Evolutionary conservation across 2,329 filamentous ascomycete genomes (phyloP).

Genomic region (Lithohypha guttulata): DNA sequence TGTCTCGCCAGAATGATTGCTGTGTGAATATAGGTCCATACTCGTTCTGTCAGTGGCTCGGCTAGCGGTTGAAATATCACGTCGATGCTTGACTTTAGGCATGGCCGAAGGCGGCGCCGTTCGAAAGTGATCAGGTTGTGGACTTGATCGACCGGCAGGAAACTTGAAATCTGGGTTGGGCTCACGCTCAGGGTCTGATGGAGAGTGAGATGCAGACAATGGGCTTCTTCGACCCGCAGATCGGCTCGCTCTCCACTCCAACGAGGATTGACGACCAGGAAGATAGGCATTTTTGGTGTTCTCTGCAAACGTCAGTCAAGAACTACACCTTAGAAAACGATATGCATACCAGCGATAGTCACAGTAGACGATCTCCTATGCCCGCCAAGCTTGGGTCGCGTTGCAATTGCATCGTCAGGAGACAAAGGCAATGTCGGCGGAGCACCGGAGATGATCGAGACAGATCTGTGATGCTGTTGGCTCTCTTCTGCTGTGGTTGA

Average conservation of each 20-base stretch:
- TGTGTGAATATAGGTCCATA: constrained; percentile 86
- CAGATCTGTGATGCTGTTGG: constrained; percentile 61
- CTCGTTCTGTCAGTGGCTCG: constrained; percentile 65
- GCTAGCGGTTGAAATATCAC: constrained; percentile 3
- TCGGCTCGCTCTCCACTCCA: constrained; percentile 11
- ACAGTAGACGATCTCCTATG: constrained; percentile 20
- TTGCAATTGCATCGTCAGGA: not conserved
- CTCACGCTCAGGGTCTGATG: constrained; percentile 31
- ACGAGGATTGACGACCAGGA: constrained; percentile 3
- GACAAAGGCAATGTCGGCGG: constrained; percentile 11
- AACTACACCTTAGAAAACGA: not conserved
- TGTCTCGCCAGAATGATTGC: constrained; percentile 91
- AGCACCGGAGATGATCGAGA: constrained; percentile 73
- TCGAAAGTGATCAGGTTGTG: constrained; percentile 4
- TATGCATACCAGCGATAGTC: constrained; percentile 14
- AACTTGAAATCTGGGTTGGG: constrained; percentile 46
- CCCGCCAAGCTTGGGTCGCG: not conserved
- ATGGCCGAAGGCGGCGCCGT: constrained; percentile 4
- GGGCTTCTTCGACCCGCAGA: constrained; percentile 14
- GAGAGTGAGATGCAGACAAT: constrained; percentile 12
- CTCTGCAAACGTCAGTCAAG: not conserved
- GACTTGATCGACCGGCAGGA: constrained; percentile 32
- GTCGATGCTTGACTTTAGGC: constrained; percentile 2
- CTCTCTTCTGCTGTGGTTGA: constrained; percentile 25
- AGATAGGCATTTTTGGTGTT: not conserved